phyloP scores from a whole-genome alignment of 495 filamentous ascomycete species.

The Chaetomium tenue region DNA sequence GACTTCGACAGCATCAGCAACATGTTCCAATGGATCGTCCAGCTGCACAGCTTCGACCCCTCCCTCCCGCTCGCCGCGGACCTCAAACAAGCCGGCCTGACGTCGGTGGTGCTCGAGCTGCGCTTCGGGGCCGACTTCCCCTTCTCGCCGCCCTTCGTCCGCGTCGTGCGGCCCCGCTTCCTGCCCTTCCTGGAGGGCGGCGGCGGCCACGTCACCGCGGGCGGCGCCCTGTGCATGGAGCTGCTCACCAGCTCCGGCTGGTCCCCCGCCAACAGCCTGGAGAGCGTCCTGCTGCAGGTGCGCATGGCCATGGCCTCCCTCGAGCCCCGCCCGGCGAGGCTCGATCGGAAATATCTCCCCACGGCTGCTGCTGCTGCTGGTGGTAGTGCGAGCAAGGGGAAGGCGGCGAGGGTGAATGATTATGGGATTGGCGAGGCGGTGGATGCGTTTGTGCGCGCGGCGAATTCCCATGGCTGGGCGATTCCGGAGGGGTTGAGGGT shows the following conservation, averaged over 20 bases:
- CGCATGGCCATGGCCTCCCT: conserved; percentile 67
- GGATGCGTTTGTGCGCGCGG: conserved; percentile 68
- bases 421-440: conserved; percentile 72
- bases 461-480: conserved; percentile 63
- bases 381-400: too few species aligned
- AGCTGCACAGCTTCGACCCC: conserved; percentile 78
- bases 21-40: conserved; percentile 90
- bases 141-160: conserved; percentile 78
- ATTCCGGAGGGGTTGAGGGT: conserved; percentile 46
- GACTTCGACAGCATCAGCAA: conserved; percentile 57
- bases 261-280: conserved; percentile 68
- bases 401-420: conserved; percentile 39
- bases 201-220: conserved; percentile 85
- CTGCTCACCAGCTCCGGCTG: conserved; percentile 82
- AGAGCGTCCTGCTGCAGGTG: conserved; percentile 80
- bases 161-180: conserved; percentile 80
- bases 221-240: conserved; percentile 91
- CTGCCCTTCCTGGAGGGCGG: conserved; percentile 67
- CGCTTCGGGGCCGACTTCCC: conserved; percentile 75
- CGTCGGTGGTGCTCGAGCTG: conserved; percentile 75
- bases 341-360: conserved; percentile 35
- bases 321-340: conserved; percentile 70
- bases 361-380: too few species aligned
- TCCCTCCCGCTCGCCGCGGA: conserved; percentile 69
- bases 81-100: conserved; percentile 60